Percentiles rank a stretch among this genome's conserved stretches.
Evolutionary conservation across 345 rosid species (phyloP).

Genomic region (Reutealis trisperma): DNA sequence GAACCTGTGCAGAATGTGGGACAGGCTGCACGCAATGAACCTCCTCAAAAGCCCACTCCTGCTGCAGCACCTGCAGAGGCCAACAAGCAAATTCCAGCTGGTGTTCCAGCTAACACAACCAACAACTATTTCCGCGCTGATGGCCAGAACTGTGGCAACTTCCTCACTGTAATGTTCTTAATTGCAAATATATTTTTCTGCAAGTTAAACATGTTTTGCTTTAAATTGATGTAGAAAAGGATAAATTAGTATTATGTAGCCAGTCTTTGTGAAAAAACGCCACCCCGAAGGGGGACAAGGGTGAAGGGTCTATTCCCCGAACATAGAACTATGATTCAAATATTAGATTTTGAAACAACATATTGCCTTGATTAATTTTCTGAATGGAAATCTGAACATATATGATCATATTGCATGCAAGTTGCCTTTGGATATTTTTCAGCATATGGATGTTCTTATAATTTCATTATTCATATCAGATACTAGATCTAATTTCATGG

Average conservation of each 20-base stretch:
- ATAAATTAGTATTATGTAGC: not conserved
- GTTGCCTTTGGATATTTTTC: not conserved
- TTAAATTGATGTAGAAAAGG: not conserved
- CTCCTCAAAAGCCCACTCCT: slow-evolving; percentile 33
- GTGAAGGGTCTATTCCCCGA: too few relatives aligned
- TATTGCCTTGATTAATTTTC: not conserved
- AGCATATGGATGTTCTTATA: too few relatives aligned
- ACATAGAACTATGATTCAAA: too few relatives aligned
- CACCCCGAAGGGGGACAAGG: too few relatives aligned
- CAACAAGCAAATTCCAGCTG: slow-evolving; percentile 61
- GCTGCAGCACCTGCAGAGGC: slow-evolving; percentile 38
- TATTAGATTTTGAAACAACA: not conserved
- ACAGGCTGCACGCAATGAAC: slow-evolving; percentile 29
- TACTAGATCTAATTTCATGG: not conserved
- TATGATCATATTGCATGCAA: not conserved
- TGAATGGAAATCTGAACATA: not conserved
- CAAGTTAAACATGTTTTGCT: not conserved
- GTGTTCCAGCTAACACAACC: slow-evolving; percentile 46
- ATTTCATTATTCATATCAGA: not conserved
- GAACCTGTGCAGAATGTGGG: slow-evolving; percentile 33
- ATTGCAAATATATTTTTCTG: not conserved
- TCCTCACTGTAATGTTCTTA: slow-evolving; percentile 52
- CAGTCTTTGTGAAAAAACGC: not conserved
- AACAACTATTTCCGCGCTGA: slow-evolving; percentile 74
- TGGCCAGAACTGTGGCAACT: slow-evolving; percentile 79